Evolutionary conservation across 345 rosid species (phyloP).

Genomic region (Salix exigua): DNA sequence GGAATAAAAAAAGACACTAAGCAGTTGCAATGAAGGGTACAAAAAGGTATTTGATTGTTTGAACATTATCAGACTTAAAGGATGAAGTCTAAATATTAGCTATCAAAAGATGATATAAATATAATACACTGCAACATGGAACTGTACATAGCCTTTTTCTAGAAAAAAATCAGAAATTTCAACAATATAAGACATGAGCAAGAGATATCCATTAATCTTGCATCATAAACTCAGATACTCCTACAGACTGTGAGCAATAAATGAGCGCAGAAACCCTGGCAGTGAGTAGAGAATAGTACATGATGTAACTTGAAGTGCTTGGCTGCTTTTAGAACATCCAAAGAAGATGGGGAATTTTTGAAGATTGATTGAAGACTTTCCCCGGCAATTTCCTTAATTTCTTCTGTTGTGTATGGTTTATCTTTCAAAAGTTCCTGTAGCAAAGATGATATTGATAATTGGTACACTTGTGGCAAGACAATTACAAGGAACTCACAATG

Average conservation of each 20-base stretch:
- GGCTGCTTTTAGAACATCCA: constrained; percentile 79
- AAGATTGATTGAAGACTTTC: constrained; percentile 56
- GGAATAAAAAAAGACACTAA: neutral
- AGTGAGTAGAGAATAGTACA: constrained; percentile 32
- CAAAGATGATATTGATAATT: constrained; percentile 4
- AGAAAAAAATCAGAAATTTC: neutral
- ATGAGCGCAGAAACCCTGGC: neutral
- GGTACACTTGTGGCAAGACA: neutral
- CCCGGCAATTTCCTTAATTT: constrained; percentile 58
- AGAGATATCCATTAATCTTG: neutral
- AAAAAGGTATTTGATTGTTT: neutral
- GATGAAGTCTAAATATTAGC: neutral
- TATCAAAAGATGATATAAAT: neutral
- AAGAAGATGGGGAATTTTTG: constrained; percentile 58
- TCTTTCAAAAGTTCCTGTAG: constrained; percentile 67
- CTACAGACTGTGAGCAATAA: neutral
- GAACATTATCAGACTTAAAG: neutral
- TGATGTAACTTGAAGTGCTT: constrained; percentile 76
- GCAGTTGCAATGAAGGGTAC: neutral
- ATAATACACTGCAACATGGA: neutral
- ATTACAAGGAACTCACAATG: neutral
- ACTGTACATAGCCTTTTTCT: neutral
- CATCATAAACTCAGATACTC: neutral
- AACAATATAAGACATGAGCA: neutral
- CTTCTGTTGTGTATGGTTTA: constrained; percentile 75